Evolutionary conservation across 257 asterid species (phyloP).

Genomic region (Gardenia jasminoides): DNA sequence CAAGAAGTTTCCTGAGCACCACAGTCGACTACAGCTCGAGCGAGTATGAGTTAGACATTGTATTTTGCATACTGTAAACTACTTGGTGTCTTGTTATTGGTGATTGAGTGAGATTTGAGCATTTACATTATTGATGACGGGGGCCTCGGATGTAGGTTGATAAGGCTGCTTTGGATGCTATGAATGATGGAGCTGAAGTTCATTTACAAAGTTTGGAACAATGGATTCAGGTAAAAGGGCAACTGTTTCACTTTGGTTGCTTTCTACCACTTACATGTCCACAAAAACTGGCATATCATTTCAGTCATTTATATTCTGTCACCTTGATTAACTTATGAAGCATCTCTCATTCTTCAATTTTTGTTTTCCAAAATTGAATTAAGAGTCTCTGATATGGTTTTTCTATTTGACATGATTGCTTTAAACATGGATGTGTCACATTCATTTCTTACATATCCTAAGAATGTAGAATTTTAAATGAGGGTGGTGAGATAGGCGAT

Average conservation of each 20-base stretch:
- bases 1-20: slow-evolving; percentile 96
- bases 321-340: not conserved
- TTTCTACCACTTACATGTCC: not conserved
- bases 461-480: not conserved
- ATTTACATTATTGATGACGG: slow-evolving; percentile 18
- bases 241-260: slow-evolving; percentile 8
- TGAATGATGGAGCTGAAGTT: slow-evolving; percentile 82
- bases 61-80: slow-evolving; percentile 10
- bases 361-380: not conserved
- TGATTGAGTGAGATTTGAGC: slow-evolving; percentile 13
- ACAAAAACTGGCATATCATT: not conserved
- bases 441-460: not conserved
- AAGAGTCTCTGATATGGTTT: not conserved
- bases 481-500: no score
- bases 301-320: not conserved
- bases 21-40: slow-evolving; percentile 92
- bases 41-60: slow-evolving; percentile 54
- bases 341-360: not conserved
- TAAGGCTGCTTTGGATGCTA: slow-evolving; percentile 83
- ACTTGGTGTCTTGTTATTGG: slow-evolving; percentile 15
- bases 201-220: slow-evolving; percentile 94
- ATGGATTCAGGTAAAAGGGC: slow-evolving; percentile 72
- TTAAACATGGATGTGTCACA: not conserved
- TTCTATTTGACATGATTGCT: not conserved
- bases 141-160: slow-evolving; percentile 58